Base-by-base conservation (phyloP, 176 grass and related monocot species). In the Oropetium thomaeum region DNA sequence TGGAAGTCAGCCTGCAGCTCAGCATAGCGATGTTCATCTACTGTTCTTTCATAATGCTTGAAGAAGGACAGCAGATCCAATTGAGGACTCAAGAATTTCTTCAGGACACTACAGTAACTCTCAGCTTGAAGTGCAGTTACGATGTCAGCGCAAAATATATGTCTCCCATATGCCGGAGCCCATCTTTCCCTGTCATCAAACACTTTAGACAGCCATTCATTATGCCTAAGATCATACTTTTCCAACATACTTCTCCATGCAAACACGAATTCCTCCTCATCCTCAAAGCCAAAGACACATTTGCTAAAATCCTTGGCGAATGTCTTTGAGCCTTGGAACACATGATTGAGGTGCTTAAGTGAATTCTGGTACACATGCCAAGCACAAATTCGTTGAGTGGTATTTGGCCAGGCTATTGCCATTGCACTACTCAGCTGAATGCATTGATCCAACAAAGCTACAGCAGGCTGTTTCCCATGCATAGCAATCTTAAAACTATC, bases 1-100 rank as follows among this genome's bases (percentile, higher is more conserved):
- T 94, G 92, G 78, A 98, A 98, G 65, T 98, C 95, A 71, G 91
- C 95, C 87, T 98, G 95, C 65, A 98, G 83, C 67, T 98, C 95
- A 58, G 91, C 95, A 71, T 98, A 98, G 19, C 95, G 90, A 74
- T 98, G 91, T 42, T 98, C 95, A 86, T 98, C 95, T 37, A 98
- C 67, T 62, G 92, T 75, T 87, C 95, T 94, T 82, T 98, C 95
- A 75, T 92, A 98, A 47, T 98, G 86, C 78, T 92, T 98, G 58
- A 98, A 98, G 77, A 98, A 98, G 48, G 95, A 94, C 61, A 98
- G 4, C 26, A 98, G 82, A 71, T 98, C 95, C 64, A 92, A 67
- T 69, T 98, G 95, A 55, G 91, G 86, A 71, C 85, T 90, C 85
- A 98, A 87, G 67, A 81, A 92, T 71, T 98, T 98, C 67, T 98